phyloP scores from a whole-genome alignment of 2,329 filamentous ascomycete genomes.

The Fonsecaea monophora region DNA sequence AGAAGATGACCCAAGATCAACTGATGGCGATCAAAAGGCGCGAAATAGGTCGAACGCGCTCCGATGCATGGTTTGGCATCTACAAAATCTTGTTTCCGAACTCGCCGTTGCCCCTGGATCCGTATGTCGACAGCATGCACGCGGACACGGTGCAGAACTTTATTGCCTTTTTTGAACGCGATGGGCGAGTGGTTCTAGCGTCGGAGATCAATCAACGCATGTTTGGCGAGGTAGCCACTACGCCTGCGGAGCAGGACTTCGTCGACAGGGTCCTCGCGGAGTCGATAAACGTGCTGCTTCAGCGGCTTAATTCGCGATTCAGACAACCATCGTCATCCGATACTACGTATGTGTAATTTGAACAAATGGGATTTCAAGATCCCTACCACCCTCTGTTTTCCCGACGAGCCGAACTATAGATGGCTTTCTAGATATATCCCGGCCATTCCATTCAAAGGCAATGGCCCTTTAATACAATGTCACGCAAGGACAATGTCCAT shows the following conservation, averaged over 20 bases:
- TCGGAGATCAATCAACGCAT: conserved; percentile 16
- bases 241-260: conserved; percentile 1
- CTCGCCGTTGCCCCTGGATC: conserved; percentile 22
- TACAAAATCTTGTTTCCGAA: conserved; percentile 29
- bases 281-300: conserved; percentile 9
- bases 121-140: conserved; percentile 24
- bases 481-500: conserved; percentile 46
- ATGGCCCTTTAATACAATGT: background rate
- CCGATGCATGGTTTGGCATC: conserved; percentile 27
- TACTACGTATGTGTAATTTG: background rate
- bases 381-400: background rate
- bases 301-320: conserved; percentile 8
- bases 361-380: background rate
- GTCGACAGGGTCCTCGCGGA: conserved; percentile 3
- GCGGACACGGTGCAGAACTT: conserved; percentile 17
- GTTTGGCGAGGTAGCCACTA: background rate
- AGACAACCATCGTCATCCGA: background rate
- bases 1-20: conserved; percentile 34
- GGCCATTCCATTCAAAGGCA: background rate
- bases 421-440: background rate
- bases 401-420: background rate
- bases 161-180: conserved; percentile 18
- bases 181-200: conserved; percentile 1
- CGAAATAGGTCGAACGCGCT: conserved; percentile 9
- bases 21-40: conserved; percentile 23